Conservation (phyloP, 805 yeast species). For the Saturnispora kantuleensis region DNA sequence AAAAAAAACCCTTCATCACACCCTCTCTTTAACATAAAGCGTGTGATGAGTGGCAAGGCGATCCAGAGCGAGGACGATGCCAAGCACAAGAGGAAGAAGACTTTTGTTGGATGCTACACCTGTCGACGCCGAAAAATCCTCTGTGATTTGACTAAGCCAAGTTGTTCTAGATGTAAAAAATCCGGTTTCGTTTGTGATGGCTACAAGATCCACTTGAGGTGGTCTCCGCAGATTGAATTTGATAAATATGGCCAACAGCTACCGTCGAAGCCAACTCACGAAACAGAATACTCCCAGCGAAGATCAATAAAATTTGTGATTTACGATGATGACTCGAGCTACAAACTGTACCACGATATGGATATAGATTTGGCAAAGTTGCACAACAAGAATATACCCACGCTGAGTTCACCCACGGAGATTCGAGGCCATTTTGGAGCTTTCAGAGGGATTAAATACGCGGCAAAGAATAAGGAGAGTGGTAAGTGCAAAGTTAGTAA, state of each 20-base stretch:
- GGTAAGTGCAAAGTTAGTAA: not conserved
- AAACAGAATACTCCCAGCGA: conserved; percentile 50
- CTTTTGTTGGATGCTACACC: conserved; percentile 84
- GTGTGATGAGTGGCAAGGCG: not conserved
- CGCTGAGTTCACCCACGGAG: conserved; percentile 24
- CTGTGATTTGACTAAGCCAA: conserved; percentile 66
- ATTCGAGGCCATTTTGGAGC: conserved; percentile 76
- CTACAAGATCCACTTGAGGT: conserved; percentile 68
- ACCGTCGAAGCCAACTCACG: conserved; percentile 26
- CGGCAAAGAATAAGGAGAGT: conserved; percentile 10
- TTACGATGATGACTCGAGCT: conserved; percentile 50
- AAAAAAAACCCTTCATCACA: not conserved
- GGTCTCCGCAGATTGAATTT: conserved; percentile 54
- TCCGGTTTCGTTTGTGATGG: conserved; percentile 70
- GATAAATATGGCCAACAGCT: conserved; percentile 36
- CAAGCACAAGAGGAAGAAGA: conserved; percentile 40
- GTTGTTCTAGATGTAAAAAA: conserved; percentile 60
- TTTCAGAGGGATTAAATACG: conserved; percentile 38
- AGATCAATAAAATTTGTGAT: conserved; percentile 64
- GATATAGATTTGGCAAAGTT: conserved; percentile 55
- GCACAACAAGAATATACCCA: conserved; percentile 36
- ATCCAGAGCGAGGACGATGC: not conserved
- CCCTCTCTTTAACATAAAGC: not conserved
- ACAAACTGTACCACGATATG: conserved; percentile 73
- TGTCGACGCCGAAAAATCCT: conserved; percentile 73